A percentile compares a stretch with the other conserved stretches of the same genome.
Evolutionary conservation across 2,329 filamentous ascomycete genomes (phyloP).

Genomic region (Tolypocladium tundrense): DNA sequence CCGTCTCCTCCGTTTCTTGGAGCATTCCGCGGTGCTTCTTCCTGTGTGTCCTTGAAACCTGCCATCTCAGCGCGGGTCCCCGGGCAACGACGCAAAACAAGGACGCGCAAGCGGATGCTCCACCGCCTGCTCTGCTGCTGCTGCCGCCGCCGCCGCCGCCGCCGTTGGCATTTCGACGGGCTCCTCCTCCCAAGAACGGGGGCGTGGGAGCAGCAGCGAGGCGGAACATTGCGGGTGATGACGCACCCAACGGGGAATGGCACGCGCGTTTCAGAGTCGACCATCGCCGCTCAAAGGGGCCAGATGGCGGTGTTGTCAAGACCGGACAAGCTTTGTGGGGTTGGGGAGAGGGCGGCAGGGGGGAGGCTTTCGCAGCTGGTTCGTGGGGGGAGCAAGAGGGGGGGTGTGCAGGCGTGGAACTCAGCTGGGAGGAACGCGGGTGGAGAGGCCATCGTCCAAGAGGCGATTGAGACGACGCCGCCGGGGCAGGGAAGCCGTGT

Average conservation of each 20-base stretch:
- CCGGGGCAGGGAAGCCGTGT: not conserved
- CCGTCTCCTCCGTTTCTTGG: not conserved
- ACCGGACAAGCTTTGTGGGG: conserved; percentile 25
- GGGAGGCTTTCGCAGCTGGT: conserved; percentile 1
- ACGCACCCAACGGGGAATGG: conserved; percentile 13
- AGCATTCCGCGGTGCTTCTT: not conserved
- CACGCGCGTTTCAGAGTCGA: conserved; percentile 22
- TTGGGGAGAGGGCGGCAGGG: conserved; percentile 8
- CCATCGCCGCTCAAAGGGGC: conserved; percentile 17
- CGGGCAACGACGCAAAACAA: not conserved
- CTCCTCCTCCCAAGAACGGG: not conserved
- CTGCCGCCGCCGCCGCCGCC: not conserved
- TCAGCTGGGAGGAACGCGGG: not conserved
- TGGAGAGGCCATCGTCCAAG: not conserved
- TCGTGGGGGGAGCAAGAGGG: not conserved
- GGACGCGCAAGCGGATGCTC: not conserved
- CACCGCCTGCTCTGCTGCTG: not conserved
- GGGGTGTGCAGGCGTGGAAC: too few species aligned
- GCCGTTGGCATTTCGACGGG: not conserved
- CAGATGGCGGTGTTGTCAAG: not conserved
- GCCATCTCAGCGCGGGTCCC: not conserved
- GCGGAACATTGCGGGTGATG: conserved; percentile 10
- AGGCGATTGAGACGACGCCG: not conserved
- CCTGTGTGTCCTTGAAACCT: too few species aligned
- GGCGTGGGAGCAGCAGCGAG: not conserved